A percentile compares a stretch with the other conserved stretches of the same genome.
Evolutionary conservation across 352 stramenopile genomes (phyloP).

Genomic region (Phytophthora pistaciae): DNA sequence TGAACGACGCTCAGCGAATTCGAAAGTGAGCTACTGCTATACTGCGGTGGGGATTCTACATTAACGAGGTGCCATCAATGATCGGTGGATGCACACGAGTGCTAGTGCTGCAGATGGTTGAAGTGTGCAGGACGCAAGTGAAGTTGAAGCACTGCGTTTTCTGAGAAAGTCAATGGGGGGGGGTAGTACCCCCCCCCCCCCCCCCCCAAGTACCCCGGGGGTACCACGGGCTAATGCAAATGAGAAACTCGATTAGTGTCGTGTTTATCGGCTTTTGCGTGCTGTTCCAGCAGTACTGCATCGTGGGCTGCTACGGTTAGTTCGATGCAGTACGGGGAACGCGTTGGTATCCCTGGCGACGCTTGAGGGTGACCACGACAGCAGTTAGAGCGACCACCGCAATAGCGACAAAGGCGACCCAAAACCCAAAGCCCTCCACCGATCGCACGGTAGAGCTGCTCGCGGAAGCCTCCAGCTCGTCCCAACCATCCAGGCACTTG

Average conservation of each 20-base stretch:
- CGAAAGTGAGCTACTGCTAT: slow-evolving; percentile 12
- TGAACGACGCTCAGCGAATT: slow-evolving; percentile 10
- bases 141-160: too few species aligned
- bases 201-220: too few species aligned
- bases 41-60: not conserved
- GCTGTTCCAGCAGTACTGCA: too few species aligned
- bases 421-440: slow-evolving; percentile 20
- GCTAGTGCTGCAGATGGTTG: slow-evolving; percentile 1
- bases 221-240: too few species aligned
- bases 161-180: too few species aligned
- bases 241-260: too few species aligned
- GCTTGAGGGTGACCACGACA: slow-evolving; percentile 19
- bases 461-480: slow-evolving; percentile 5
- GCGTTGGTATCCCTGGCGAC: slow-evolving; percentile 21
- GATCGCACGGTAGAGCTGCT: slow-evolving; percentile 4
- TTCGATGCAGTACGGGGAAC: slow-evolving; percentile 5
- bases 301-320: not conserved
- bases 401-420: slow-evolving; percentile 7
- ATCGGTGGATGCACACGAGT: not conserved
- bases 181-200: too few species aligned
- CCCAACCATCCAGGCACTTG: slow-evolving; percentile 21
- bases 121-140: not conserved
- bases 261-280: too few species aligned
- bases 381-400: slow-evolving; percentile 12
- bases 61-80: not conserved